These are phyloP conservation scores for Eremochloa ophiuroides DNA, from an alignment of 176 grass and related monocot species.

Conservation along the genomic window DNA sequence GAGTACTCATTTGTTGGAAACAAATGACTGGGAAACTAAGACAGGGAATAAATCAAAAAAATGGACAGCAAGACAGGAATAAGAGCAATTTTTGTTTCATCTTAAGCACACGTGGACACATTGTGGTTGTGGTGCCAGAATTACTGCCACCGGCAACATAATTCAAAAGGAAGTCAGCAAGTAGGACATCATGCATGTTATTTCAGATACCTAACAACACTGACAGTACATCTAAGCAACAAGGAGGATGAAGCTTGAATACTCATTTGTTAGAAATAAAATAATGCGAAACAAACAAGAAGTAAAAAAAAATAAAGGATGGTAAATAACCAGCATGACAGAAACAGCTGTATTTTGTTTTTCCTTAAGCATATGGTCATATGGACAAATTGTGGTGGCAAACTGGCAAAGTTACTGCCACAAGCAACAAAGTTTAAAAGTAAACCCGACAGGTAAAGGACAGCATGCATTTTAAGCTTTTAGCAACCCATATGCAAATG, in stretches of 20 bases:
- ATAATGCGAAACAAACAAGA: background rate
- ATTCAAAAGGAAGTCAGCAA: background rate
- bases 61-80: background rate
- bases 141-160: background rate
- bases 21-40: background rate
- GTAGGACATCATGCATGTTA: background rate
- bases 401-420: background rate
- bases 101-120: background rate
- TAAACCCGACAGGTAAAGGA: background rate
- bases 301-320: background rate
- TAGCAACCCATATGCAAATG: background rate
- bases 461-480: background rate
- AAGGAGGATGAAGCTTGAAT: background rate
- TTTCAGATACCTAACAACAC: background rate
- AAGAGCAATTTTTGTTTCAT: background rate
- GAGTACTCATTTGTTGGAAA: background rate
- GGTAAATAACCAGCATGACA: background rate
- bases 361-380: background rate
- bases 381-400: background rate
- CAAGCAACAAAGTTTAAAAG: background rate
- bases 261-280: background rate
- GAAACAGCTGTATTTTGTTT: background rate
- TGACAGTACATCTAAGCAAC: background rate
- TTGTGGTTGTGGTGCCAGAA: background rate
- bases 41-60: background rate